Evolutionary conservation across 1,139 yeast species (phyloP).

Genomic region (Suhomyces choctaworum): DNA sequence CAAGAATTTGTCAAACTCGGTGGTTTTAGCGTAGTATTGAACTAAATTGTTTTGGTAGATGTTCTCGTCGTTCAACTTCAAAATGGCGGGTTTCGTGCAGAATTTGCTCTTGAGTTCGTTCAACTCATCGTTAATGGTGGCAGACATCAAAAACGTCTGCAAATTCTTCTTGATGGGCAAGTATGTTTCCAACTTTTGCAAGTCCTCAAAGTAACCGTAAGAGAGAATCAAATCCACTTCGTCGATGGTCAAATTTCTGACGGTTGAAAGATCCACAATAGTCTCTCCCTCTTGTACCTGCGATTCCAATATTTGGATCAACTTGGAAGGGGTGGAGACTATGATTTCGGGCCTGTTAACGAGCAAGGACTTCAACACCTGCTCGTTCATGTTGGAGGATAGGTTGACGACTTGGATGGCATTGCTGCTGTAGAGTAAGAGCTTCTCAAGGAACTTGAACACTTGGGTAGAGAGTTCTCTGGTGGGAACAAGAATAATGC

Average conservation of each 20-base stretch:
- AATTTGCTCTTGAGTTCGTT: constrained; percentile 71
- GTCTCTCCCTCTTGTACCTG: constrained; percentile 38
- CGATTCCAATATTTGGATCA: constrained; percentile 56
- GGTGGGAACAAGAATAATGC: constrained; percentile 79
- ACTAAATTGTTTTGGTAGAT: constrained; percentile 58
- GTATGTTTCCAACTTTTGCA: constrained; percentile 59
- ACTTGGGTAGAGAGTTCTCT: constrained; percentile 88
- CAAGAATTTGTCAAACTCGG: constrained; percentile 89
- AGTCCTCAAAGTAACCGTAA: constrained; percentile 89
- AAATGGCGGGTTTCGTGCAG: constrained; percentile 83
- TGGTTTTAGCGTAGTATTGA: constrained; percentile 84
- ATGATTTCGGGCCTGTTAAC: constrained; percentile 76
- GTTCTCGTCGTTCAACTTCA: constrained; percentile 72
- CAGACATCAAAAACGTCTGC: constrained; percentile 95
- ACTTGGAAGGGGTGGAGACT: constrained; percentile 84
- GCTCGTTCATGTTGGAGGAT: constrained; percentile 70
- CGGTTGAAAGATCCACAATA: constrained; percentile 49
- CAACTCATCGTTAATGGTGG: constrained; percentile 87
- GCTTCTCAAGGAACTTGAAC: constrained; percentile 61
- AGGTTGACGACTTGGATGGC: constrained; percentile 68
- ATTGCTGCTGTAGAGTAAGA: constrained; percentile 71
- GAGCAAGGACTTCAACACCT: constrained; percentile 70
- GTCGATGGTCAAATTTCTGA: constrained; percentile 80
- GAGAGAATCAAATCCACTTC: constrained; percentile 92
- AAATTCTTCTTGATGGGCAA: constrained; percentile 72